A percentile compares a stretch with the other conserved stretches of the same genome.
phyloP scores from a whole-genome alignment of 331 rosid genomes.

The Acacia pycnantha region DNA sequence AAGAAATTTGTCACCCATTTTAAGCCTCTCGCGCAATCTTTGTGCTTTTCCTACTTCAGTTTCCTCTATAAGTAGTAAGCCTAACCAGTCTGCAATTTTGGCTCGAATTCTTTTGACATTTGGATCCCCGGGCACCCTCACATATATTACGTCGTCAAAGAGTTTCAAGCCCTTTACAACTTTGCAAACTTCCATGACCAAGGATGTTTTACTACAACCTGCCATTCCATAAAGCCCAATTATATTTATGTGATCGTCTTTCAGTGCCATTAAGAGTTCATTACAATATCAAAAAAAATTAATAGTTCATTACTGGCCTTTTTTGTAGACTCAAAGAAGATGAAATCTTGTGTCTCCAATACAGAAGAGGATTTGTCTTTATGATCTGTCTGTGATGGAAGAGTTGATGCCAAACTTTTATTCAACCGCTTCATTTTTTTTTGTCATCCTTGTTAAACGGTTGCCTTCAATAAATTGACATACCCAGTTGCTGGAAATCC shows the following conservation, averaged over 20 bases:
- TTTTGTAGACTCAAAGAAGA: neutral
- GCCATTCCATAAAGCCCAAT: neutral
- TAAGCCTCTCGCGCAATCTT: neutral
- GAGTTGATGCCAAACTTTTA: neutral
- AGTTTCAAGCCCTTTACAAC: neutral
- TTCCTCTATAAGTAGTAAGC: neutral
- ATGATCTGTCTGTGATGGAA: too few species aligned
- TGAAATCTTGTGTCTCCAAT: neutral
- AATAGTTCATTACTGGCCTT: neutral
- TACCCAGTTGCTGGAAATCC: neutral
- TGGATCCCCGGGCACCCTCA: neutral
- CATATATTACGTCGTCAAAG: neutral
- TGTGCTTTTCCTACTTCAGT: neutral
- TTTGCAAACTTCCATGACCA: neutral
- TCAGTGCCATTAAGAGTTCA: neutral
- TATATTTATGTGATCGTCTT: neutral
- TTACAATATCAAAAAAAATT: too few species aligned
- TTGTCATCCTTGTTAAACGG: neutral
- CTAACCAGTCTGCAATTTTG: neutral
- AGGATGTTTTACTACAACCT: neutral
- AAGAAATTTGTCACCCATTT: neutral
- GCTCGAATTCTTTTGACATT: neutral
- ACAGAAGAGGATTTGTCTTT: neutral
- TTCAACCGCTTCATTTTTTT: too few species aligned
- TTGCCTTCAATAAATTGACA: neutral